These are phyloP conservation scores for Zancudomyces culisetae DNA, from an alignment of 371 early-diverging fungal species.

Conservation along the genomic window DNA sequence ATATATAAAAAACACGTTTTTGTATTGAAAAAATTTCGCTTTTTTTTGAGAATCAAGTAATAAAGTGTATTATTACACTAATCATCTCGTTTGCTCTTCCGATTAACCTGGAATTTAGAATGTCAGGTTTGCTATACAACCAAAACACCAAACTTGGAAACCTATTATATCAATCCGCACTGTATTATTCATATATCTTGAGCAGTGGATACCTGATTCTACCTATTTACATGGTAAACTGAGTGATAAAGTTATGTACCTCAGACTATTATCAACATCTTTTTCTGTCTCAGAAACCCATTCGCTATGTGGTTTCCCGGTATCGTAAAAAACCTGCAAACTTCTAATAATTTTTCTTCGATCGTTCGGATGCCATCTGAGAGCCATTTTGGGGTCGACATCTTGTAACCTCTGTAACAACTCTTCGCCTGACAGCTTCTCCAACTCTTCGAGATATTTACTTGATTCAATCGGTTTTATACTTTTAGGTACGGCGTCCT, in stretches of 20 bases:
- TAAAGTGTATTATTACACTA: too few relatives aligned
- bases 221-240: too few relatives aligned
- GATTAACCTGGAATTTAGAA: slow-evolving; percentile 56
- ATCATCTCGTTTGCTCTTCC: slow-evolving; percentile 75
- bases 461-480: too few relatives aligned
- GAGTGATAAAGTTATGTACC: too few relatives aligned
- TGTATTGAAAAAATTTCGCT: too few relatives aligned
- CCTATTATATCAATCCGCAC: too few relatives aligned
- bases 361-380: slow-evolving; percentile 81
- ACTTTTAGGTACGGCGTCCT: too few relatives aligned
- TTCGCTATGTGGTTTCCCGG: slow-evolving; percentile 43
- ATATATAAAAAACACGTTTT: too few relatives aligned
- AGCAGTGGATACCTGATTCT: too few relatives aligned
- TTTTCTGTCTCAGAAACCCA: slow-evolving; percentile 16
- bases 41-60: too few relatives aligned
- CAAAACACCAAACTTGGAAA: slow-evolving; percentile 61
- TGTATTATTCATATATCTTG: too few relatives aligned
- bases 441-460: background rate
- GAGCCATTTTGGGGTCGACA: slow-evolving; percentile 76
- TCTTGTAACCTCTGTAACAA: slow-evolving; percentile 26
- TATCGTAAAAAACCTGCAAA: slow-evolving; percentile 42
- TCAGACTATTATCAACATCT: slow-evolving; percentile 15
- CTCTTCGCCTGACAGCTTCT: slow-evolving; percentile 5
- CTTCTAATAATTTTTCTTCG: slow-evolving; percentile 70
- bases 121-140: slow-evolving; percentile 51